Conservation (phyloP, 129 eudicot species). For the Saussurea involucrata region DNA sequence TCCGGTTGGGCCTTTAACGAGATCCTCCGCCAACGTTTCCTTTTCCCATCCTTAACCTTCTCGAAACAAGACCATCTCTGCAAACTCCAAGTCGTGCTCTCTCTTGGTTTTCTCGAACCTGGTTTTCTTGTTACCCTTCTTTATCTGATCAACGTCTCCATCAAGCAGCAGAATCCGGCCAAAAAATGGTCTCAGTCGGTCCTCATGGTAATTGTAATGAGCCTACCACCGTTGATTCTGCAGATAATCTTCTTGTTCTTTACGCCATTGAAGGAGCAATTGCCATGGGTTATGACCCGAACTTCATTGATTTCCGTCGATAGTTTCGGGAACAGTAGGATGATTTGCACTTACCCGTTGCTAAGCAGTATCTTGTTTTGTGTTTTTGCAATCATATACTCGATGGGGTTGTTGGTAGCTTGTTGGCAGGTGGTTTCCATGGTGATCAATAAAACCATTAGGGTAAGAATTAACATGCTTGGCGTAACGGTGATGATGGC, state of each 20-base stretch:
- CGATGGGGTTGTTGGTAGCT: conserved; percentile 40
- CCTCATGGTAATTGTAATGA: conserved; percentile 14
- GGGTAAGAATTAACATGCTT: conserved; percentile 37
- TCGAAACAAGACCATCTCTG: conserved; percentile 38
- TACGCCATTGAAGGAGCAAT: conserved; percentile 26
- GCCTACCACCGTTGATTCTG: conserved; percentile 33
- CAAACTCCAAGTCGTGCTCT: conserved; percentile 46
- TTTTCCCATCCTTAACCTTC: conserved; percentile 24
- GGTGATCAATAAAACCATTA: conserved; percentile 56
- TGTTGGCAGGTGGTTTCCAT: conserved; percentile 55
- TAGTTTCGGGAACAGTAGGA: conserved; percentile 7
- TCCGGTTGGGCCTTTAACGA: conserved; percentile 51
- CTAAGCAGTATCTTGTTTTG: conserved; percentile 36
- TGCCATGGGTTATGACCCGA: conserved; percentile 33
- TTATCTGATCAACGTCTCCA: conserved; percentile 48
- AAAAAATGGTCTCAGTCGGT: conserved; percentile 24
- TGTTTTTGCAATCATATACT: conserved; percentile 44
- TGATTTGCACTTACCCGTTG: conserved; percentile 57
- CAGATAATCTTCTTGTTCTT: conserved; percentile 36
- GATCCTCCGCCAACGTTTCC: conserved; percentile 31
- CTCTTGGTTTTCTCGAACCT: conserved; percentile 64
- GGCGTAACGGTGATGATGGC: conserved; percentile 36
- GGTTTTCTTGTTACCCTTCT: conserved; percentile 54
- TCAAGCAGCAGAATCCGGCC: conserved; percentile 20
- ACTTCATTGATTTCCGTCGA: conserved; percentile 30